Evolutionary conservation across 768 basidiomycete genomes (phyloP).

Genomic region (Coprinopsis cinerea): DNA sequence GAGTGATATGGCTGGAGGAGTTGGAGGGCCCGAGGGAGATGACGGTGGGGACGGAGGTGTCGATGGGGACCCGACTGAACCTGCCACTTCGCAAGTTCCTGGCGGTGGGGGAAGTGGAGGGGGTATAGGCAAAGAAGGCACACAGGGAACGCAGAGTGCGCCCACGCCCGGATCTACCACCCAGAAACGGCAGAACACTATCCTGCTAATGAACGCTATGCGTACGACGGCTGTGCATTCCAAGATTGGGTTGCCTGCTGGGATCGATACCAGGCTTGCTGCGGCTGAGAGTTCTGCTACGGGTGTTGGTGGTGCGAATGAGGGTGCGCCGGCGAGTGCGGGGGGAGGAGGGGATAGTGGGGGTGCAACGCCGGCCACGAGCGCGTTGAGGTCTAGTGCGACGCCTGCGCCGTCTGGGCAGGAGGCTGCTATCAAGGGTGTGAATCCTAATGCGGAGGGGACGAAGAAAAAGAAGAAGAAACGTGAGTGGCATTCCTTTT

Average conservation of each 20-base stretch:
- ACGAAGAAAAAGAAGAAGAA: constrained; percentile 3
- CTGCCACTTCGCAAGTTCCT: neutral
- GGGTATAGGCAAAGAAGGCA: neutral
- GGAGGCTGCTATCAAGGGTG: constrained; percentile 25
- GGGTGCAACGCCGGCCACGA: constrained; percentile 25
- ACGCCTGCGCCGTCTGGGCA: constrained; percentile 36
- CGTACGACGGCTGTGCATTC: constrained; percentile 70
- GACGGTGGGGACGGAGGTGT: neutral
- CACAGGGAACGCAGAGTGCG: constrained; percentile 17
- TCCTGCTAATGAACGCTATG: constrained; percentile 74
- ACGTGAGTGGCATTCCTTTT: neutral
- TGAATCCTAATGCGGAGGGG: neutral
- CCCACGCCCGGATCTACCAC: constrained; percentile 19
- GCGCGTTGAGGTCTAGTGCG: constrained; percentile 28
- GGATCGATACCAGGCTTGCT: constrained; percentile 20
- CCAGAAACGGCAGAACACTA: constrained; percentile 58
- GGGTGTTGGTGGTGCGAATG: too few relatives aligned
- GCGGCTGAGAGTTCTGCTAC: constrained; percentile 17
- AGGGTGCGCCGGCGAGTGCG: too few relatives aligned
- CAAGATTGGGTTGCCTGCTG: constrained; percentile 40
- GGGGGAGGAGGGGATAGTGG: too few relatives aligned
- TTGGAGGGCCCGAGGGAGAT: neutral
- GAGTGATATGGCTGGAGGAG: too few relatives aligned
- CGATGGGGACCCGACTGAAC: constrained; percentile 17
- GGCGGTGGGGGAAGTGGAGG: neutral